Evolutionary conservation across 2,329 filamentous ascomycete genomes (phyloP).

Genomic region (Xenoacremonium recifei): DNA sequence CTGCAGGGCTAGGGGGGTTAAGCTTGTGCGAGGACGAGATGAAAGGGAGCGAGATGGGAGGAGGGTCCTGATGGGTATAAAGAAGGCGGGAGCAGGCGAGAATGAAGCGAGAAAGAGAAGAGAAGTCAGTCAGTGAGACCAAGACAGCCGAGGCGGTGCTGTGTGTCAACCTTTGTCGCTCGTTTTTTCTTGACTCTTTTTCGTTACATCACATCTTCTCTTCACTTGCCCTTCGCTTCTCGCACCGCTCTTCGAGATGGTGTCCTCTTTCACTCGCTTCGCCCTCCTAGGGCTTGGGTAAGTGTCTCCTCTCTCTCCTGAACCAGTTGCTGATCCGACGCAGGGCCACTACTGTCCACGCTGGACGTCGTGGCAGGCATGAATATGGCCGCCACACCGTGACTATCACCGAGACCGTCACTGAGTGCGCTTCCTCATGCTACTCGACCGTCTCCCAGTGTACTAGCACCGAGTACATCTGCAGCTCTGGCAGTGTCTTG

Average conservation of each 20-base stretch:
- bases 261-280: slow-evolving; percentile 21
- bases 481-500: background rate
- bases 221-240: slow-evolving; percentile 3
- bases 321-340: slow-evolving; percentile 5
- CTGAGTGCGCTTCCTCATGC: slow-evolving; percentile 26
- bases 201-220: background rate
- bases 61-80: slow-evolving; percentile 23
- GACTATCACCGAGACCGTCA: slow-evolving; percentile 32
- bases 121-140: slow-evolving; percentile 17
- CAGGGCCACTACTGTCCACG: slow-evolving; percentile 23
- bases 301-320: background rate
- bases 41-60: slow-evolving; percentile 1
- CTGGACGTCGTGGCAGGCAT: too few species aligned
- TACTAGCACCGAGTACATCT: slow-evolving; percentile 14
- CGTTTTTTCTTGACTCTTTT: slow-evolving; percentile 14
- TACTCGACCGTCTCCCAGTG: slow-evolving; percentile 21
- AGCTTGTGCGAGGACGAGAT: slow-evolving; percentile 18
- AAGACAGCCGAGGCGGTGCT: slow-evolving; percentile 9
- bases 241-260: slow-evolving; percentile 16
- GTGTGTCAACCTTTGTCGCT: slow-evolving; percentile 18
- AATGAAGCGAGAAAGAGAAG: slow-evolving; percentile 11
- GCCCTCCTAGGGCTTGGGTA: slow-evolving; percentile 30
- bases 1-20: slow-evolving; percentile 5
- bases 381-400: slow-evolving; percentile 24
- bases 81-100: slow-evolving; percentile 19